These are phyloP conservation scores for Elsinoe ampelina DNA, from an alignment of 2,329 filamentous ascomycete genomes.

Conservation along the genomic window DNA sequence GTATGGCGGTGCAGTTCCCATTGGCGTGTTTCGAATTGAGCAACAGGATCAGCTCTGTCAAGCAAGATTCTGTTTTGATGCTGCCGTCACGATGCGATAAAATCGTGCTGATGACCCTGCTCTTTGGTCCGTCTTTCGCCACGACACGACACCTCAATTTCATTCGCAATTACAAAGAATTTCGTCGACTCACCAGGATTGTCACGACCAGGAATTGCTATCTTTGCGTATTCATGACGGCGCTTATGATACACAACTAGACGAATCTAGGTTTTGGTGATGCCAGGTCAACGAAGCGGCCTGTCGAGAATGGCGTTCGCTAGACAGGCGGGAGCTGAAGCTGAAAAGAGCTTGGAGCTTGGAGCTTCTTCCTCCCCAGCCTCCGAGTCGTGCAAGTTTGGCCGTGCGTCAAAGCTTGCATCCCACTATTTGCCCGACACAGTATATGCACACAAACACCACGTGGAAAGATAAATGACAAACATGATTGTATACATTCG, in stretches of 20 bases:
- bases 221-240: background rate
- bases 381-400: background rate
- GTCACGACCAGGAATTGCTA: background rate
- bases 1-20: slow-evolving; percentile 4
- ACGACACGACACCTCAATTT: background rate
- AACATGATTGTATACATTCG: background rate
- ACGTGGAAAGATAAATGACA: background rate
- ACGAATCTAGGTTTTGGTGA: background rate
- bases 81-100: slow-evolving; percentile 1
- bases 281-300: slow-evolving; percentile 10
- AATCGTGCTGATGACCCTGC: background rate
- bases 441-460: background rate
- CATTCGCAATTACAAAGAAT: background rate
- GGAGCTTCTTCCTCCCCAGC: background rate
- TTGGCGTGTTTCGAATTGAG: slow-evolving; percentile 2
- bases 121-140: background rate
- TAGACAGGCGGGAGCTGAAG: background rate
- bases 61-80: background rate
- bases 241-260: background rate
- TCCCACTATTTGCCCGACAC: background rate
- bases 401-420: background rate
- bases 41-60: background rate
- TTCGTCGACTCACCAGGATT: slow-evolving; percentile 1
- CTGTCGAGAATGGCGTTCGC: background rate
- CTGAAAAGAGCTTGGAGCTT: background rate